Evolutionary conservation across 768 basidiomycete genomes (phyloP).

Genomic region (Mycena venus): DNA sequence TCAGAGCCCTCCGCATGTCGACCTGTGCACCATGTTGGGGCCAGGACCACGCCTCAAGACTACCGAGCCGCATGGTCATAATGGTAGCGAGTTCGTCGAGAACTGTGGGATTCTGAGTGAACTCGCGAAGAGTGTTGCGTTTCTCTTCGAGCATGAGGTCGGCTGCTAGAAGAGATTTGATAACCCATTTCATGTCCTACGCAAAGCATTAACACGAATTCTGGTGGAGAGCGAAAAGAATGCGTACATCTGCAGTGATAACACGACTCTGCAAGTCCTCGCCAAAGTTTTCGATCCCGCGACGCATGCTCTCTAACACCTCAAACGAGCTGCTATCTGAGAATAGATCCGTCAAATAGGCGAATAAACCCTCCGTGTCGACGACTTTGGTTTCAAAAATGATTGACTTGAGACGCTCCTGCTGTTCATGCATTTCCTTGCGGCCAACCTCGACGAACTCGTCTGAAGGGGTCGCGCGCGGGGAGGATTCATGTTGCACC

Average conservation of each 20-base stretch:
- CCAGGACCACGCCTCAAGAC: constrained; percentile 59
- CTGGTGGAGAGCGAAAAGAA: not conserved
- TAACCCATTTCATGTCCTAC: not conserved
- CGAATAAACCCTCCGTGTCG: not conserved
- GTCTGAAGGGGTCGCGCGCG: not conserved
- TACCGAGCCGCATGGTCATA: constrained; percentile 59
- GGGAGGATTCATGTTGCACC: not conserved
- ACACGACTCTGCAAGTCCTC: not conserved
- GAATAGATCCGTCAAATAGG: not conserved
- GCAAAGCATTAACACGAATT: not conserved
- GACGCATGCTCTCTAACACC: constrained; percentile 46
- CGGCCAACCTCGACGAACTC: constrained; percentile 2
- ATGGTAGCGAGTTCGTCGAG: constrained; percentile 50
- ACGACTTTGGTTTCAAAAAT: not conserved
- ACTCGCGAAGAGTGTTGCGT: not conserved
- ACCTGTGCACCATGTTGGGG: constrained; percentile 54
- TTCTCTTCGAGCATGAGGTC: not conserved
- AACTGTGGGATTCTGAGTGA: not conserved
- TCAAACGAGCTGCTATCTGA: constrained; percentile 38
- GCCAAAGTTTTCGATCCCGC: constrained; percentile 39
- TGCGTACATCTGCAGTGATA: not conserved
- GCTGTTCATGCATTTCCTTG: not conserved
- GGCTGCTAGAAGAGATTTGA: not conserved
- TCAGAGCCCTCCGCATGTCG: constrained; percentile 62
- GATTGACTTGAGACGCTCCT: not conserved